Percentiles rank a stretch among this genome's conserved stretches.
These are phyloP conservation scores for Amanita inopinata DNA, from an alignment of 768 basidiomycete species.

Conservation along the genomic window DNA sequence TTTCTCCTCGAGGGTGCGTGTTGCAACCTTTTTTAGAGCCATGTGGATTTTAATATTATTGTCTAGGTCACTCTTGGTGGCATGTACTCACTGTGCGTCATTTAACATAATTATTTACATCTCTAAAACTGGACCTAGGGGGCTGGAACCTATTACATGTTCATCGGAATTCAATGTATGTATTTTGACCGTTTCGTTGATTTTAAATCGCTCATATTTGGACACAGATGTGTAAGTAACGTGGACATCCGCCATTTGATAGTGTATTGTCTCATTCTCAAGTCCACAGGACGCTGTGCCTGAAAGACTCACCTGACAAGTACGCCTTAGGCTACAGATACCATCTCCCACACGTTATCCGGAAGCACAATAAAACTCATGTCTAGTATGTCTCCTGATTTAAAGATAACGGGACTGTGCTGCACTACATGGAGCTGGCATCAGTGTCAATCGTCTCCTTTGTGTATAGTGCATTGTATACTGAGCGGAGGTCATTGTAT, in stretches of 20 bases:
- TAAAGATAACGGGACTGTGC: too few species aligned
- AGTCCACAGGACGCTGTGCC: constrained; percentile 40
- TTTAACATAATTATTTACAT: background rate
- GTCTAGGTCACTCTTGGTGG: constrained; percentile 65
- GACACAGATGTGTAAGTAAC: constrained; percentile 31
- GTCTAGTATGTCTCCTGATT: constrained; percentile 4
- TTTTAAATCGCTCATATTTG: constrained; percentile 6
- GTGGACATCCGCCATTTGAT: constrained; percentile 12
- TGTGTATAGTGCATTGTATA: too few species aligned
- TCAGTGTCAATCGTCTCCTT: too few species aligned
- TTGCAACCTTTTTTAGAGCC: background rate
- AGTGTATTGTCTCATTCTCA: background rate
- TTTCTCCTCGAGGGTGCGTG: constrained; percentile 53
- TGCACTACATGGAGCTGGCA: too few species aligned
- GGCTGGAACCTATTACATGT: constrained; percentile 42
- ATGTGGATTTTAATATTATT: too few species aligned
- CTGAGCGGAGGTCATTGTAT: constrained; percentile 1
- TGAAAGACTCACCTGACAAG: constrained; percentile 47
- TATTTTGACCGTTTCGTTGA: background rate
- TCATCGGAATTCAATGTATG: constrained; percentile 43
- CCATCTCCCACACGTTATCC: constrained; percentile 40
- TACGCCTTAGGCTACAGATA: constrained; percentile 31
- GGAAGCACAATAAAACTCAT: constrained; percentile 18
- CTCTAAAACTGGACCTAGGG: constrained; percentile 22
- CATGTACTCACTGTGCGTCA: constrained; percentile 51